phyloP scores from a whole-genome alignment of 768 basidiomycete species.

The Dacryopinax primogenitus region DNA sequence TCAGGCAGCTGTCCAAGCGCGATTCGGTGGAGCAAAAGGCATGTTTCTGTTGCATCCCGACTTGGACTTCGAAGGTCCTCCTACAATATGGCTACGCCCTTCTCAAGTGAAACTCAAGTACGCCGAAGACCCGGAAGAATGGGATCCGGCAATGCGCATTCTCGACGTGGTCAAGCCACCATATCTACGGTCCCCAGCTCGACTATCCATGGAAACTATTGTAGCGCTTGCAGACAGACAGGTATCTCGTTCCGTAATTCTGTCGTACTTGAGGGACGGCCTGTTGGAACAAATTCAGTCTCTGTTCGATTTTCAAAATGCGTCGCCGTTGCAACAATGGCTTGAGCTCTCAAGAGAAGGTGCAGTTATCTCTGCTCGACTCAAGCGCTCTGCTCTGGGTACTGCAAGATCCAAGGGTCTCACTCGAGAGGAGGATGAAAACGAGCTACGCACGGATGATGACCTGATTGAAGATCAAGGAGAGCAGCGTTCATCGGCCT shows the following conservation, averaged over 20 bases:
- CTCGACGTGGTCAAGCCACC: background rate
- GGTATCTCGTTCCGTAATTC: background rate
- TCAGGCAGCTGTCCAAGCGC: slow-evolving; percentile 41
- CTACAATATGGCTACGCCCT: slow-evolving; percentile 13
- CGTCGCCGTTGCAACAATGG: background rate
- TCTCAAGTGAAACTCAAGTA: slow-evolving; percentile 17
- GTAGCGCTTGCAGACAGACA: background rate
- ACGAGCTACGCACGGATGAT: background rate
- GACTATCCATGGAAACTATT: background rate
- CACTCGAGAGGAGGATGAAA: background rate
- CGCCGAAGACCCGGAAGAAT: background rate
- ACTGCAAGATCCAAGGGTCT: background rate
- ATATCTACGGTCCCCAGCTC: background rate
- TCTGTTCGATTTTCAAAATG: background rate
- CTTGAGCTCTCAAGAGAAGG: background rate
- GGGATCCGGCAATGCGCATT: background rate
- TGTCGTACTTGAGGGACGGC: background rate
- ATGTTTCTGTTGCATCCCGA: slow-evolving; percentile 13
- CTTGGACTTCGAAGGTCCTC: background rate
- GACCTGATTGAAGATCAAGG: background rate
- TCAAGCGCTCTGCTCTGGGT: background rate
- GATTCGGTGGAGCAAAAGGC: slow-evolving; percentile 36
- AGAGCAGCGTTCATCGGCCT: background rate
- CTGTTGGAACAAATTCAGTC: background rate
- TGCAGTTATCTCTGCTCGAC: background rate